These are phyloP conservation scores for Talaromyces adpressus DNA, from an alignment of 495 filamentous ascomycete genomes.

Conservation along the genomic window DNA sequence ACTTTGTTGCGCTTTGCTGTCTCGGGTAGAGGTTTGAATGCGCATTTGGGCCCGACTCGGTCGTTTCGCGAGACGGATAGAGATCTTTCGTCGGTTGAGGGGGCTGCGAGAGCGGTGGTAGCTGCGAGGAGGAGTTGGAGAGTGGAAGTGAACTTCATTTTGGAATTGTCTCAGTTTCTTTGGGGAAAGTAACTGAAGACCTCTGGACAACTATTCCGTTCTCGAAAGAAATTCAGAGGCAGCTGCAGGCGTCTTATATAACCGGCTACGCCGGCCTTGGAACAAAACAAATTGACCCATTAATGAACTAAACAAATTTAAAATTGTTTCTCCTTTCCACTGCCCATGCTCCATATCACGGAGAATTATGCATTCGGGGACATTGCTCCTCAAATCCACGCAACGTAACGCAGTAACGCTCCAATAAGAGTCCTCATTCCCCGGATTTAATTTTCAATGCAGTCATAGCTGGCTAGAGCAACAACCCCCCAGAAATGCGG, in stretches of 20 bases:
- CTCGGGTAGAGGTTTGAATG: slow-evolving; percentile 30
- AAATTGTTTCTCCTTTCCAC: background rate
- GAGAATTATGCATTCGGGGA: background rate
- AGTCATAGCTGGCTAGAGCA: background rate
- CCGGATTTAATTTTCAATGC: background rate
- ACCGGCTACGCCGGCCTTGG: background rate
- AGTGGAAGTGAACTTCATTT: background rate
- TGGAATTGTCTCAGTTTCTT: too few relatives aligned
- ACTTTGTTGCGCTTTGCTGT: slow-evolving; percentile 22
- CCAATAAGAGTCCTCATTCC: background rate
- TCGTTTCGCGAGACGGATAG: slow-evolving; percentile 20
- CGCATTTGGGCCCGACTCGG: slow-evolving; percentile 23
- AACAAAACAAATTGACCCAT: background rate
- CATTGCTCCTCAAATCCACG: background rate
- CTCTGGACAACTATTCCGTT: too few relatives aligned
- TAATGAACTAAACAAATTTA: background rate
- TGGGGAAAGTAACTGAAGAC: too few relatives aligned
- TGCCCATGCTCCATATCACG: background rate
- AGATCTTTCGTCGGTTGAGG: slow-evolving; percentile 12
- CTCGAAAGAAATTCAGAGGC: too few relatives aligned
- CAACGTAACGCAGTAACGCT: background rate
- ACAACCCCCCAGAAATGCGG: background rate
- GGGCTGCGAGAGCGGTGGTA: background rate
- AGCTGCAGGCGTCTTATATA: background rate
- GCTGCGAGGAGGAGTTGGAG: background rate